A percentile compares a stretch with the other conserved stretches of the same genome.
Conservation (phyloP, 2,329 filamentous ascomycete species). For the Pseudogymnoascus sp. region DNA sequence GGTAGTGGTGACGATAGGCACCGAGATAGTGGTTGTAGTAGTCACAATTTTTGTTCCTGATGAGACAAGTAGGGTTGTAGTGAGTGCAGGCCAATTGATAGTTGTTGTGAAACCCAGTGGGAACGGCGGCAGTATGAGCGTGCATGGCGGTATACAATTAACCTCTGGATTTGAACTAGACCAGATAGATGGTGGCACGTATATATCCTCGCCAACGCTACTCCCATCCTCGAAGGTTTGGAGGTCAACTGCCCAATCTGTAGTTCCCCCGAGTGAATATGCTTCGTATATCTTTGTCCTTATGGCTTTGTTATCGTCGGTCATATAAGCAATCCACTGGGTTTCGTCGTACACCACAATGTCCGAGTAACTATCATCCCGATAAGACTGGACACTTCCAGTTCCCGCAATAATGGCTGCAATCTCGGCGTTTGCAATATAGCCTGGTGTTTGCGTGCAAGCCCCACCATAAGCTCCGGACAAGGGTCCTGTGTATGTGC, state of each 20-base stretch:
- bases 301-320: constrained; percentile 18
- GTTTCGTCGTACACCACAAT: constrained; percentile 22
- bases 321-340: constrained; percentile 27
- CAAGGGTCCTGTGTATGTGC: constrained; percentile 22
- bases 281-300: constrained; percentile 20
- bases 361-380: constrained; percentile 17
- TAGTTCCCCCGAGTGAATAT: constrained; percentile 26
- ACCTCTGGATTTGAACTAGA: neutral
- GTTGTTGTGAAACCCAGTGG: neutral
- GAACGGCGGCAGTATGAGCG: neutral
- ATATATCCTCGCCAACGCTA: neutral
- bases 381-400: constrained; percentile 19
- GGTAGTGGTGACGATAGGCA: neutral
- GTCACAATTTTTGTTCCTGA: neutral
- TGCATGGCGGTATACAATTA: neutral
- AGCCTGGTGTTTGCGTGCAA: constrained; percentile 30
- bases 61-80: neutral
- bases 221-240: constrained; percentile 5
- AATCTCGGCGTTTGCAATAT: constrained; percentile 31
- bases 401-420: constrained; percentile 25
- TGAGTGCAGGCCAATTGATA: neutral
- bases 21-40: neutral
- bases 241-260: constrained; percentile 32
- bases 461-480: constrained; percentile 25
- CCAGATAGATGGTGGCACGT: neutral